These are phyloP conservation scores for Nicotiana noctiflora DNA, from an alignment of 257 asterid species.

Conservation along the genomic window DNA sequence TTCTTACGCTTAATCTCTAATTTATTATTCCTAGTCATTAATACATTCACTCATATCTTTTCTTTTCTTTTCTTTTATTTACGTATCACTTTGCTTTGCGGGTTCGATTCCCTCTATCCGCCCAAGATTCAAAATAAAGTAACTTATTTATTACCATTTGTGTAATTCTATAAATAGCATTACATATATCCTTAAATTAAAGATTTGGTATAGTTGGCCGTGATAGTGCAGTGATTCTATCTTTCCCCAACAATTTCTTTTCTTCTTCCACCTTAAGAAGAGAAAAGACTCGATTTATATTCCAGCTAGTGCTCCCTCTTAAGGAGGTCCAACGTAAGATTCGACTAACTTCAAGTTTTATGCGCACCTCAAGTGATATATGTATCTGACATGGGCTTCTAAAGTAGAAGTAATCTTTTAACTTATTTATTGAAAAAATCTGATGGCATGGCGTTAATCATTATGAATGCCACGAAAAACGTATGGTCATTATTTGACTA, in stretches of 20 bases:
- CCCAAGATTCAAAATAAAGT: neutral
- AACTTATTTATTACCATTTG: neutral
- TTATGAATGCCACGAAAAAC: neutral
- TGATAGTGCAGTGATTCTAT: neutral
- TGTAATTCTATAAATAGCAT: neutral
- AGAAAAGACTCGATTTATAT: neutral
- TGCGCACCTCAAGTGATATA: neutral
- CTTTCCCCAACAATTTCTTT: neutral
- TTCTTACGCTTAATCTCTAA: neutral
- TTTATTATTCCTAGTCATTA: neutral
- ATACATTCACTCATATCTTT: neutral
- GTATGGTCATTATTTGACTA: neutral
- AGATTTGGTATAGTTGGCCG: neutral
- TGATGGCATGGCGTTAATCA: neutral
- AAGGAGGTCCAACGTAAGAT: neutral
- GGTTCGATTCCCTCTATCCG: neutral
- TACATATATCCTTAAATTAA: neutral
- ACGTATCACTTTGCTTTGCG: neutral
- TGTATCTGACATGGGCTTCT: neutral
- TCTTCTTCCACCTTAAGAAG: neutral
- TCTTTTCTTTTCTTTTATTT: neutral
- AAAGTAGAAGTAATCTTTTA: neutral
- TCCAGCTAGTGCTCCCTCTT: neutral
- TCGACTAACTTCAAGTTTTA: neutral
- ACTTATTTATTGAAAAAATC: neutral